Percentiles rank a stretch among this genome's conserved stretches.
Conservation (phyloP, 345 rosid genomes). For the Cardamine resedifolia region DNA sequence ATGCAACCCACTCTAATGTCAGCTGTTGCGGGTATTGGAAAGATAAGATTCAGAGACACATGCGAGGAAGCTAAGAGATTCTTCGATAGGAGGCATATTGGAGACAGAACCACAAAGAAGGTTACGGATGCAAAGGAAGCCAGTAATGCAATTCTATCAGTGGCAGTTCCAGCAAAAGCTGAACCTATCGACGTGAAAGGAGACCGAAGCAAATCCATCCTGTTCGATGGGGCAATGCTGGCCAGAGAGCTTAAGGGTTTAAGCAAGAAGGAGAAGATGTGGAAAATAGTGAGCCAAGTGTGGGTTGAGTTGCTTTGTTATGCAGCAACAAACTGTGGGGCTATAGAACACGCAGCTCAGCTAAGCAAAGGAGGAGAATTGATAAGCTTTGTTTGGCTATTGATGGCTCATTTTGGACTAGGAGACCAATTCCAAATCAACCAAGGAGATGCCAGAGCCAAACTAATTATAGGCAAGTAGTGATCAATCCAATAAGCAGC, state of each 20-base stretch:
- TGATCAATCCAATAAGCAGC: not conserved
- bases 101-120: not conserved
- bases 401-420: conserved; percentile 78
- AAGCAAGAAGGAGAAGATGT: conserved; percentile 33
- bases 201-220: conserved; percentile 53
- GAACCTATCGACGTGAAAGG: conserved; percentile 48
- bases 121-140: not conserved
- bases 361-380: conserved; percentile 65
- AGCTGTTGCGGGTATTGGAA: conserved; percentile 48
- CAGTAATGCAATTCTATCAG: conserved; percentile 23
- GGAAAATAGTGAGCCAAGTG: conserved; percentile 47
- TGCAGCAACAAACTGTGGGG: conserved; percentile 56
- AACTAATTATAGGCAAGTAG: conserved; percentile 50
- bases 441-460: conserved; percentile 56
- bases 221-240: conserved; percentile 54
- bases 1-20: conserved; percentile 51
- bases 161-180: conserved; percentile 38
- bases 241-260: conserved; percentile 43
- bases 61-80: conserved; percentile 47
- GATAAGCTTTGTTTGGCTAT: conserved; percentile 53
- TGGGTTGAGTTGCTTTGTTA: conserved; percentile 64
- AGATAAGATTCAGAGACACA: conserved; percentile 48
- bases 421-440: conserved; percentile 58
- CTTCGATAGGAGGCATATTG: conserved; percentile 29
- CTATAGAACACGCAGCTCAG: conserved; percentile 56